Evolutionary conservation across 495 filamentous ascomycete species (phyloP).

Genomic region (Penicillium cinerascens): DNA sequence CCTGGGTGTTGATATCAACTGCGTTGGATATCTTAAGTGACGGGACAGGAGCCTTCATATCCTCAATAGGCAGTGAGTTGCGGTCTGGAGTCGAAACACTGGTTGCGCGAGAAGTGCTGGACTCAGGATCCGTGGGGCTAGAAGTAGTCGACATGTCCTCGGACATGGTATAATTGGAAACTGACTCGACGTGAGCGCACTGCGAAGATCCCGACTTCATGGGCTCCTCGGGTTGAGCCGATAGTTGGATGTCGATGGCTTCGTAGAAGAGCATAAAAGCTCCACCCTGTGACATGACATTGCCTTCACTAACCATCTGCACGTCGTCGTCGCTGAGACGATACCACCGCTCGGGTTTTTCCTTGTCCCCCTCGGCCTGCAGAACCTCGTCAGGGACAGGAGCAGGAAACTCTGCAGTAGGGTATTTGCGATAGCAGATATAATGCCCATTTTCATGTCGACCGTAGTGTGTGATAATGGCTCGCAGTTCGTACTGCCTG

Average conservation of each 20-base stretch:
- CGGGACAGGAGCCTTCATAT: background rate
- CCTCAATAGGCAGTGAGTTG: constrained; percentile 9
- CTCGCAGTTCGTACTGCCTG: constrained; percentile 75
- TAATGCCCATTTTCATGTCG: constrained; percentile 96
- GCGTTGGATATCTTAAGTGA: constrained; percentile 1
- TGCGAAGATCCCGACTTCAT: background rate
- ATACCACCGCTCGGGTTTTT: constrained; percentile 64
- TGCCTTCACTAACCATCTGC: constrained; percentile 63
- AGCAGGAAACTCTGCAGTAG: constrained; percentile 33
- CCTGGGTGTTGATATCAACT: background rate
- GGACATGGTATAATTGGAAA: constrained; percentile 21
- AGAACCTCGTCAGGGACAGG: constrained; percentile 35
- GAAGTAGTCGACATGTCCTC: constrained; percentile 33
- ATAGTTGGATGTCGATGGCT: constrained; percentile 20
- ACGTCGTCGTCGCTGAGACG: constrained; percentile 84
- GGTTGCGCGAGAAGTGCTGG: constrained; percentile 32
- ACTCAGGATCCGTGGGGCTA: constrained; percentile 30
- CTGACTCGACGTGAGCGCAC: constrained; percentile 19
- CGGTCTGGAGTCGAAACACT: constrained; percentile 30
- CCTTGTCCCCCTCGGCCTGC: constrained; percentile 36
- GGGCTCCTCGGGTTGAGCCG: background rate
- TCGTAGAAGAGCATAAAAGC: constrained; percentile 99
- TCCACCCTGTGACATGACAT: constrained; percentile 72
- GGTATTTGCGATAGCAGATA: constrained; percentile 77
- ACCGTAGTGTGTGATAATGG: constrained; percentile 85